Evolutionary conservation across 1,284 basidiomycete species (phyloP), one percentile per base, ranked within the genome.

Genomic region (Leccinum subspadiceum): DNA sequence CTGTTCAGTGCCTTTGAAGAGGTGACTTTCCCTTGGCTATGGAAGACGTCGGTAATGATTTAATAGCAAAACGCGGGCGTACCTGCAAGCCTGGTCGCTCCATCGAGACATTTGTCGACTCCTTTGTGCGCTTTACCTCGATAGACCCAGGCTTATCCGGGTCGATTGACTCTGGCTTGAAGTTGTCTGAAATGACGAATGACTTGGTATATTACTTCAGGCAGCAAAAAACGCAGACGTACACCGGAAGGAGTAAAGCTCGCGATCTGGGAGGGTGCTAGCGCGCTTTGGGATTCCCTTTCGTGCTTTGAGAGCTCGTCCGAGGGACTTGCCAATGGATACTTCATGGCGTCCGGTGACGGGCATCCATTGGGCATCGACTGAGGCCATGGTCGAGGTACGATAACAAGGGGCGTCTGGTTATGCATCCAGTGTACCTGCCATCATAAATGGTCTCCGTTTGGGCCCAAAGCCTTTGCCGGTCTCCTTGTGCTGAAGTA

Each of bases 201-300:
- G 39, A 33, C 59, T 59, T 26, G 8, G 53, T 53, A 55, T 20
- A 39, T 53, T 1, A 54, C 54, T 53, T 26, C 29, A 55, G 57
- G 63, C 12, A 55, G 37, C 51, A 10, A 33, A 33, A 54, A 52
- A 44, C 41, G 26, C 35, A 22, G 31, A 80, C 84, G 67, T 65
- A 90, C 89, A 91, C 64, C 85, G 79, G 64, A 91, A 82, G 26
- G 87, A 84, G 68, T 87, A 89, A 71, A 87, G 89, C 64, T 89
- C 86, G 53, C 81, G 79, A 65, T 84, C 81, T 31, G 83, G 84
- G 50, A 83, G 70, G 60, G 74, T 75, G 8, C 58, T 70, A 29
- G 75, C 73, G 41, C 76, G 76, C 72, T 83, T 78, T 26, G 76
- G 67, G 9, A 72, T 70, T 46, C 80, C 80, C 66, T 81, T 84